Percentiles rank a stretch among this genome's conserved stretches.
Evolutionary conservation across 148 eudicot genomes (phyloP).

Genomic region (Cornus suecica): DNA sequence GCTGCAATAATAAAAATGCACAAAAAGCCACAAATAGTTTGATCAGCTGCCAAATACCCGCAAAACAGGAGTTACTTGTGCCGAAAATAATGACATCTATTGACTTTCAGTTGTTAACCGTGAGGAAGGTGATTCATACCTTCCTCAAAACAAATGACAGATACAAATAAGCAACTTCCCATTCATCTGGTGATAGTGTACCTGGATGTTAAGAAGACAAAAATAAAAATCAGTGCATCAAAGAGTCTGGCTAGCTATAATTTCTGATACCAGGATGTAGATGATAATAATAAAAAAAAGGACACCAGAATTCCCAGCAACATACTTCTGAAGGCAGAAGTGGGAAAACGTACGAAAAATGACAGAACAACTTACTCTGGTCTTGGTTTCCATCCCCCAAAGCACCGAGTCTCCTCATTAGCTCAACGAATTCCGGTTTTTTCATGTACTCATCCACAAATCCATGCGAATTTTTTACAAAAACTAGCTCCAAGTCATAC

Average conservation of each 20-base stretch:
- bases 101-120: too few species aligned
- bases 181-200: conserved; percentile 83
- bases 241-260: not conserved
- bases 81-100: not conserved
- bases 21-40: not conserved
- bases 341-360: not conserved
- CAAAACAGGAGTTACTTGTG: not conserved
- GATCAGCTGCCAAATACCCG: not conserved
- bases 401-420: conserved; percentile 95
- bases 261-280: not conserved
- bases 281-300: too few species aligned
- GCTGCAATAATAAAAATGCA: conserved; percentile 34
- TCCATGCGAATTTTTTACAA: conserved; percentile 79
- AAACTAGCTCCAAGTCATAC: conserved; percentile 89
- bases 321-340: not conserved
- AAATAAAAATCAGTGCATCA: not conserved
- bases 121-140: conserved; percentile 34
- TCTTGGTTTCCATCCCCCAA: conserved; percentile 90
- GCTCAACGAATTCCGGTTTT: conserved; percentile 73
- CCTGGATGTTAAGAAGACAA: conserved; percentile 39
- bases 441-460: conserved; percentile 91
- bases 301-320: not conserved
- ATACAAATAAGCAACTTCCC: conserved; percentile 96
- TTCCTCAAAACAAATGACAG: conserved; percentile 80
- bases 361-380: conserved; percentile 47